phyloP scores from a whole-genome alignment of 2,329 filamentous ascomycete genomes.

The Arthrinium phaeospermum region DNA sequence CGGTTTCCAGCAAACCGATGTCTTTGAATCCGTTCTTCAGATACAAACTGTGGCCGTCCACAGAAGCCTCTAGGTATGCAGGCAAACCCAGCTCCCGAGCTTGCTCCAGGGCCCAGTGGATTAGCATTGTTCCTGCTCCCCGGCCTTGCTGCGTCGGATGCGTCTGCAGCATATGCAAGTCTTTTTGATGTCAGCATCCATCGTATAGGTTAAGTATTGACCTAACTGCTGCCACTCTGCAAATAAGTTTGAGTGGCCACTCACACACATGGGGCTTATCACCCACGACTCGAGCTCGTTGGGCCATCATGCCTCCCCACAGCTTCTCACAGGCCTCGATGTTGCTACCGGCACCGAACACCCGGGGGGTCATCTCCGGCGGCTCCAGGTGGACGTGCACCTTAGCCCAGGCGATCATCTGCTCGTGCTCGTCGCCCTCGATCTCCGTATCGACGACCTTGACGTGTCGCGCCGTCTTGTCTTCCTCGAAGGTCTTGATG shows the following conservation, averaged over 20 bases:
- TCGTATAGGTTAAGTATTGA: no score
- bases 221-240: no score
- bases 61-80: constrained; percentile 45
- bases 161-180: constrained; percentile 45
- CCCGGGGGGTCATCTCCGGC: constrained; percentile 26
- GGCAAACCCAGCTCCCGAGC: constrained; percentile 41
- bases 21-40: constrained; percentile 46
- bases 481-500: constrained; percentile 29
- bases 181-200: constrained; percentile 29
- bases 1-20: constrained; percentile 37
- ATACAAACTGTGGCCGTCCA: constrained; percentile 43
- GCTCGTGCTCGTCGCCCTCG: constrained; percentile 29
- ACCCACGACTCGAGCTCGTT: constrained; percentile 30
- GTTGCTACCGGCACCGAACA: constrained; percentile 36
- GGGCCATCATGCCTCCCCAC: constrained; percentile 33
- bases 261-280: constrained; percentile 36
- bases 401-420: constrained; percentile 41
- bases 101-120: constrained; percentile 45
- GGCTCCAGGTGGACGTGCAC: constrained; percentile 36
- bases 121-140: constrained; percentile 46
- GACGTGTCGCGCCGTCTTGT: constrained; percentile 35
- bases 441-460: constrained; percentile 43
- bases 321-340: constrained; percentile 39
- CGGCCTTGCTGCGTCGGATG: constrained; percentile 47
- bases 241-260: constrained; percentile 16